Evolutionary conservation across 306 rosid species (phyloP).

Genomic region (Luffa aegyptiaca): DNA sequence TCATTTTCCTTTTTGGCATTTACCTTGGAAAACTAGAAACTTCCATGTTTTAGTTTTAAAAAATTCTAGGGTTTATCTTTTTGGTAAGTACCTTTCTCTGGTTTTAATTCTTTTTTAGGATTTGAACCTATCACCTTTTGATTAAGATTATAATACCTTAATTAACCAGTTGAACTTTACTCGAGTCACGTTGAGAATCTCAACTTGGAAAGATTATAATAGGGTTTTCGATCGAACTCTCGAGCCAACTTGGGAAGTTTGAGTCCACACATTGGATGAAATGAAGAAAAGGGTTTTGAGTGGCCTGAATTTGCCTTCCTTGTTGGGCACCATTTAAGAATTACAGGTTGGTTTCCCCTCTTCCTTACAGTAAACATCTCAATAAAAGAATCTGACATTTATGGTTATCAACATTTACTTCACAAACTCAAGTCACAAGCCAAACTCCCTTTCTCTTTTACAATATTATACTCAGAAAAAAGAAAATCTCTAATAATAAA

Average conservation of each 20-base stretch:
- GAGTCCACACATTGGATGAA: not conserved
- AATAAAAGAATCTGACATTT: conserved; percentile 5
- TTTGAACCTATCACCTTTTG: too few species aligned
- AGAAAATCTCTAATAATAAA: not conserved
- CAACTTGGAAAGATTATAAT: too few species aligned
- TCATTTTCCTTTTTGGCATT: too few species aligned
- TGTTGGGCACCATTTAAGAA: conserved; percentile 3
- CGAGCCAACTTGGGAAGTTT: not conserved
- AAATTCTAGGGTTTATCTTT: too few species aligned
- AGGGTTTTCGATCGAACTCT: not conserved
- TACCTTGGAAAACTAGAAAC: too few species aligned
- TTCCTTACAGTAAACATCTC: not conserved
- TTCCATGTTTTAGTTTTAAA: too few species aligned
- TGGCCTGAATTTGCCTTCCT: not conserved
- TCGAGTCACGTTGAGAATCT: too few species aligned
- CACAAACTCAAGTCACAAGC: not conserved
- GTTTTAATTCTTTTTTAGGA: too few species aligned
- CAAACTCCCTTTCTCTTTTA: not conserved
- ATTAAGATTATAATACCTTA: too few species aligned
- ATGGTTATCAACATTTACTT: conserved; percentile 5
- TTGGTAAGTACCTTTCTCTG: too few species aligned
- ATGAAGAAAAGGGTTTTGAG: not conserved
- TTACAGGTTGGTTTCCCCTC: not conserved
- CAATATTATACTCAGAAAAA: not conserved
- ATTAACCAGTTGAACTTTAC: too few species aligned